phyloP scores from a whole-genome alignment of 2,329 filamentous ascomycete genomes.

The Diaporthe helianthi region DNA sequence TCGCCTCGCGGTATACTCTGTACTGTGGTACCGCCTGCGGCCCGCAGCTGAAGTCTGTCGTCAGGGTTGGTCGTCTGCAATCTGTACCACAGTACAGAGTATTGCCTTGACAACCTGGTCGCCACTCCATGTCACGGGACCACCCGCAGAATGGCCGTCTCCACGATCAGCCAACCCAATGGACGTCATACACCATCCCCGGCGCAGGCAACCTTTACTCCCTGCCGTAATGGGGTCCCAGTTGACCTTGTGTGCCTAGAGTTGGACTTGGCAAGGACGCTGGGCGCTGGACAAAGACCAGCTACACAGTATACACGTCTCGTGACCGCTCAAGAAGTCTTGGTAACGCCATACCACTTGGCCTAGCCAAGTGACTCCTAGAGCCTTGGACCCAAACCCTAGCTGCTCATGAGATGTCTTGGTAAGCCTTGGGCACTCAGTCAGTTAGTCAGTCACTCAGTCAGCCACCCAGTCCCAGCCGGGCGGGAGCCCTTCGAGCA shows the following conservation, averaged over 20 bases:
- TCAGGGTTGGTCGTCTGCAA: too few relatives aligned
- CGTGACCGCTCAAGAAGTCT: background rate
- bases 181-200: background rate
- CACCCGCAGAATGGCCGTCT: background rate
- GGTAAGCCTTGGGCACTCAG: background rate
- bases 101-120: background rate
- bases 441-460: too few relatives aligned
- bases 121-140: background rate
- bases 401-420: background rate
- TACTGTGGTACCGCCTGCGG: background rate
- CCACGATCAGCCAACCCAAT: background rate
- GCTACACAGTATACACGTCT: slow-evolving; percentile 6
- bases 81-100: background rate
- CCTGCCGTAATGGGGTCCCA: background rate
- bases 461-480: background rate
- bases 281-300: background rate
- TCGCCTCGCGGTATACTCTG: background rate
- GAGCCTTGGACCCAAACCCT: background rate
- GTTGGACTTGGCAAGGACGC: background rate
- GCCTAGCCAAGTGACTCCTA: slow-evolving; percentile 16
- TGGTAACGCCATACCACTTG: slow-evolving; percentile 17
- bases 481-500: background rate
- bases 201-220: background rate
- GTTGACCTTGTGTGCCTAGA: background rate
- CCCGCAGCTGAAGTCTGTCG: background rate